These are phyloP conservation scores for Rutidosis leptorrhynchoides DNA, from an alignment of 129 eudicot species.

Conservation along the genomic window DNA sequence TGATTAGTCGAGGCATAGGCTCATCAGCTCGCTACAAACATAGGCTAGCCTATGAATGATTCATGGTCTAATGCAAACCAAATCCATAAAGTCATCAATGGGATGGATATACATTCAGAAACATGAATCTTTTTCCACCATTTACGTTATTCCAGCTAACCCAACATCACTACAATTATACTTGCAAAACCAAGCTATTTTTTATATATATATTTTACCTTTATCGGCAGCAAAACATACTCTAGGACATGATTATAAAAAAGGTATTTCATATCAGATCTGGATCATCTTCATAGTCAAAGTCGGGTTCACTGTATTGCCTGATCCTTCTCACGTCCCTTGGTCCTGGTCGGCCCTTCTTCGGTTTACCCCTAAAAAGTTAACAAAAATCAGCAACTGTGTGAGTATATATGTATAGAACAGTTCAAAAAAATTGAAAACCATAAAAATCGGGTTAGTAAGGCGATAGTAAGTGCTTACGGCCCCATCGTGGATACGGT, in stretches of 20 bases:
- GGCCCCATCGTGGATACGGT: slow-evolving; percentile 60
- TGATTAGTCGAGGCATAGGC: neutral
- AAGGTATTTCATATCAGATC: slow-evolving; percentile 36
- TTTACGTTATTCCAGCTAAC: neutral
- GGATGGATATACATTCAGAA: slow-evolving; percentile 21
- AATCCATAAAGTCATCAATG: slow-evolving; percentile 12
- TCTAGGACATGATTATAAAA: slow-evolving; percentile 1
- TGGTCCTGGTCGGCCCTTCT: slow-evolving; percentile 76
- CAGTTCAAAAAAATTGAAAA: neutral
- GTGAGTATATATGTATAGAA: neutral
- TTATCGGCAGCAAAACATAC: slow-evolving; percentile 1
- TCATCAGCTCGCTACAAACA: neutral
- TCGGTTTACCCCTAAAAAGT: slow-evolving; percentile 73
- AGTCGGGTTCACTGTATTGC: slow-evolving; percentile 83
- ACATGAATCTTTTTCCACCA: slow-evolving; percentile 17
- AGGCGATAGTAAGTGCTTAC: slow-evolving; percentile 45
- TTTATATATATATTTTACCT: slow-evolving; percentile 19
- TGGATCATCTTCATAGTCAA: slow-evolving; percentile 89
- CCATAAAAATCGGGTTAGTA: neutral
- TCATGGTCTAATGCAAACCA: slow-evolving; percentile 9
- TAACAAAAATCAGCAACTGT: neutral
- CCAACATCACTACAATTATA: slow-evolving; percentile 14
- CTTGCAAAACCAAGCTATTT: slow-evolving; percentile 17
- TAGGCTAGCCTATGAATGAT: neutral
- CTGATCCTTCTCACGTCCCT: slow-evolving; percentile 79